Percentiles rank a stretch among this genome's conserved stretches.
phyloP scores from a whole-genome alignment of 306 rosid genomes.

The Bauhinia variegata region DNA sequence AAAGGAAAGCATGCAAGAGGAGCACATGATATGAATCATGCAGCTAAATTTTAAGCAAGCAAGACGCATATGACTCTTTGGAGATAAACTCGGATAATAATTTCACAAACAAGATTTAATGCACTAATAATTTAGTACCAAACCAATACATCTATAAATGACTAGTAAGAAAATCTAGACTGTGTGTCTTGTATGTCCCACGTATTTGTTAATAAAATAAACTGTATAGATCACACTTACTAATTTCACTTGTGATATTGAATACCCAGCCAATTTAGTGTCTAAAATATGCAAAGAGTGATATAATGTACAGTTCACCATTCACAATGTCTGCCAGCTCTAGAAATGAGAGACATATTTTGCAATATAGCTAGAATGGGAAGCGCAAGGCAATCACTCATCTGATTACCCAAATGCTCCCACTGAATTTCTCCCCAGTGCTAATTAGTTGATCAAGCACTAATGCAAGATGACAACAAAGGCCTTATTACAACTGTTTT shows the following conservation, averaged over 20 bases:
- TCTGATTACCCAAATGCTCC: slow-evolving; percentile 3
- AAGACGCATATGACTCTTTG: neutral
- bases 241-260: no score
- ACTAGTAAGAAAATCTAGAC: no score
- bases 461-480: neutral
- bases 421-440: neutral
- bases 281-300: neutral
- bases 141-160: no score
- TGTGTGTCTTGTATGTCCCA: no score
- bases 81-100: neutral
- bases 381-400: neutral
- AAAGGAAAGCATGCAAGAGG: slow-evolving; percentile 1
- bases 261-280: no score
- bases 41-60: no score
- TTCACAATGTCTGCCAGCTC: slow-evolving; percentile 8
- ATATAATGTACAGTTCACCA: slow-evolving; percentile 9
- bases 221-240: no score
- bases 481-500: slow-evolving; percentile 1
- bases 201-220: no score
- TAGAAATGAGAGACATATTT: neutral
- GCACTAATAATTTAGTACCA: no score
- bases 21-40: neutral
- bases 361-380: neutral
- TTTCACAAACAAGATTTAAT: neutral
- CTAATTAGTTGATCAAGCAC: slow-evolving; percentile 26